Evolutionary conservation across 805 yeast genomes (phyloP).

Genomic region (Jamesozyma piceae): DNA sequence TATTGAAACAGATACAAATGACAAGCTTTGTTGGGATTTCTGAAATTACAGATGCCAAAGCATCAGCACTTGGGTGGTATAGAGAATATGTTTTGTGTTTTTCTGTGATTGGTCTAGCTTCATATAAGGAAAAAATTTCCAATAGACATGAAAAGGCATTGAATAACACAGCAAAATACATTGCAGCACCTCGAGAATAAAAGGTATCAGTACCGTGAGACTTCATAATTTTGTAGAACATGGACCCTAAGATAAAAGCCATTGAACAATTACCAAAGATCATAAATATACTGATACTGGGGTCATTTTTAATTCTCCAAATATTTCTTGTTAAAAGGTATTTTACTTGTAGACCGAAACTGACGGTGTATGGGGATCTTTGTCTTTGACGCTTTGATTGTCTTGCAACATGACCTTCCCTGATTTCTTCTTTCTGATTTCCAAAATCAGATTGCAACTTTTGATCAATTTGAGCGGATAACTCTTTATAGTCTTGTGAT

Average conservation of each 20-base stretch:
- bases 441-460: conserved; percentile 8
- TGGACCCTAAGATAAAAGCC: conserved; percentile 44
- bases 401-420: conserved; percentile 36
- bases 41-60: conserved; percentile 50
- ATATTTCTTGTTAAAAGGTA: conserved; percentile 37
- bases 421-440: conserved; percentile 11
- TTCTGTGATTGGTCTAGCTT: conserved; percentile 47
- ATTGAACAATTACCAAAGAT: conserved; percentile 38
- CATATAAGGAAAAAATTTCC: conserved; percentile 44
- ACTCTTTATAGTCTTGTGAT: conserved; percentile 34
- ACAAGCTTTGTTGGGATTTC: conserved; percentile 45
- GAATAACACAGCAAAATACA: conserved; percentile 56
- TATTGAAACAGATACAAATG: conserved; percentile 38
- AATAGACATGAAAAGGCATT: conserved; percentile 53
- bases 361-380: conserved; percentile 41
- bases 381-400: conserved; percentile 39
- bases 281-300: conserved; percentile 34
- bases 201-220: conserved; percentile 35
- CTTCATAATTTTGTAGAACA: conserved; percentile 9
- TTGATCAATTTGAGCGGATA: conserved; percentile 38
- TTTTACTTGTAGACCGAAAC: conserved; percentile 42
- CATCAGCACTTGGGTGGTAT: conserved; percentile 57
- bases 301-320: conserved; percentile 40
- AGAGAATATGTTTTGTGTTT: conserved; percentile 51
- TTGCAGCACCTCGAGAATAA: conserved; percentile 46